These are phyloP conservation scores for Aspergillus panamensis DNA, from an alignment of 495 filamentous ascomycete genomes.

Conservation along the genomic window DNA sequence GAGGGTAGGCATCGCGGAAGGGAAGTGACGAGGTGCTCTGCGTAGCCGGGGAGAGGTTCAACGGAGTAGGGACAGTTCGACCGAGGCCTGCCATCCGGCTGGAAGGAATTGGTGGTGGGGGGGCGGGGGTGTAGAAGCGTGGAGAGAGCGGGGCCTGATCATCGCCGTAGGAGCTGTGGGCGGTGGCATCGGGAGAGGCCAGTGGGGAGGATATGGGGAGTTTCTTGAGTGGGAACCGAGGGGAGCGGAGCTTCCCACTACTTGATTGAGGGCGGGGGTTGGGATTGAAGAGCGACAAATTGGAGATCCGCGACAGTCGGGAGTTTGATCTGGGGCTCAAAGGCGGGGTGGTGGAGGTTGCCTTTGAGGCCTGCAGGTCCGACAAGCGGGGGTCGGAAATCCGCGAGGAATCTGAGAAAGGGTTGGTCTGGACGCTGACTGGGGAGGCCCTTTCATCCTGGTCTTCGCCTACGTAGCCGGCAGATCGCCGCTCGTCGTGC, in stretches of 20 bases:
- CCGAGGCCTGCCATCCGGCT: slow-evolving; percentile 25
- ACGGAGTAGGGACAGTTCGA: slow-evolving; percentile 29
- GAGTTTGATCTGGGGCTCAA: slow-evolving; percentile 34
- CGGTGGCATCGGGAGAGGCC: slow-evolving; percentile 44
- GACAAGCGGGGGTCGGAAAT: slow-evolving; percentile 17
- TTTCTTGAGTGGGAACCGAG: slow-evolving; percentile 51
- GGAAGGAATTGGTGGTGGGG: slow-evolving; percentile 57
- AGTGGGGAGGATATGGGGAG: slow-evolving; percentile 57
- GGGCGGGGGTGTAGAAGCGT: slow-evolving; percentile 54
- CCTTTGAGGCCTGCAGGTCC: slow-evolving; percentile 11
- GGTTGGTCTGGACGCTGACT: slow-evolving; percentile 34
- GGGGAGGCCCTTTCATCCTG: slow-evolving; percentile 5
- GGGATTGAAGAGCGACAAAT: slow-evolving; percentile 53
- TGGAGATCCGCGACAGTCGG: slow-evolving; percentile 43
- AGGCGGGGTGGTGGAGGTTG: slow-evolving; percentile 17
- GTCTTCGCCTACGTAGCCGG: slow-evolving; percentile 6
- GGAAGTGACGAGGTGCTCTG: slow-evolving; percentile 47
- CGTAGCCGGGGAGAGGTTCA: slow-evolving; percentile 34
- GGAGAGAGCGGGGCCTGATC: slow-evolving; percentile 55
- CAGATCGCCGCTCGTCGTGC: slow-evolving; percentile 69
- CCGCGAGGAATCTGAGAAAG: slow-evolving; percentile 30
- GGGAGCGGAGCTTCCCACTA: slow-evolving; percentile 47
- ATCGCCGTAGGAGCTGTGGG: slow-evolving; percentile 43
- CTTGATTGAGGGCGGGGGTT: slow-evolving; percentile 53
- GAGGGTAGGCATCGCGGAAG: slow-evolving; percentile 51